Evolutionary conservation across 1,139 yeast species (phyloP).

Genomic region (Kazachstania sp.): DNA sequence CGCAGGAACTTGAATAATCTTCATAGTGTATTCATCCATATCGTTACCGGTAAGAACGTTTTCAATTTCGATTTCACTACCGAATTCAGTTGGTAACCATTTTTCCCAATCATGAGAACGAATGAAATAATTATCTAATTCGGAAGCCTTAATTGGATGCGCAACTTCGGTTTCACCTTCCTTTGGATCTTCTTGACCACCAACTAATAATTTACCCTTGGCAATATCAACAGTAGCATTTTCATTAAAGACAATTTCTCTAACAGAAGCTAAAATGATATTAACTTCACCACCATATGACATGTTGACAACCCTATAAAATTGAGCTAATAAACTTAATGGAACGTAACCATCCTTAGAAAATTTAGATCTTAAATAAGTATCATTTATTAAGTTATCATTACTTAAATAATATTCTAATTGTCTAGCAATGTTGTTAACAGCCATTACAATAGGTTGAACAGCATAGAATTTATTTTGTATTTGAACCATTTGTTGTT

Average conservation of each 20-base stretch:
- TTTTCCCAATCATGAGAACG: slow-evolving; percentile 26
- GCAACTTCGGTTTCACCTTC: slow-evolving; percentile 8
- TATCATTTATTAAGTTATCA: slow-evolving; percentile 51
- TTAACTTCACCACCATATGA: slow-evolving; percentile 31
- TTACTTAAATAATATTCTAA: slow-evolving; percentile 82
- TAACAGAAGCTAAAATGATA: slow-evolving; percentile 29
- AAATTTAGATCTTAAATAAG: slow-evolving; percentile 25
- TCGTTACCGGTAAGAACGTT: slow-evolving; percentile 16
- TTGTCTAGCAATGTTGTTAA: slow-evolving; percentile 44
- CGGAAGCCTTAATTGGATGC: slow-evolving; percentile 4
- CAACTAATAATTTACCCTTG: slow-evolving; percentile 10
- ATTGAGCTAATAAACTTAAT: slow-evolving; percentile 25
- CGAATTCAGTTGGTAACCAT: slow-evolving; percentile 16
- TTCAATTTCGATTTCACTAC: slow-evolving; percentile 21
- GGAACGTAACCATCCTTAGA: slow-evolving; percentile 30
- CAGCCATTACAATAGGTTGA: slow-evolving; percentile 28
- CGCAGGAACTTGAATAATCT: slow-evolving; percentile 12
- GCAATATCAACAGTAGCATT: slow-evolving; percentile 28
- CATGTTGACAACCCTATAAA: slow-evolving; percentile 29
- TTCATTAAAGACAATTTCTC: slow-evolving; percentile 29
- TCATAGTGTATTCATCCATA: slow-evolving; percentile 19
- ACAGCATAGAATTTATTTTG: slow-evolving; percentile 12
- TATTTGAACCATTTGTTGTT: slow-evolving; percentile 14
- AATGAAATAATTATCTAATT: slow-evolving; percentile 20
- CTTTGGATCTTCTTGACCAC: slow-evolving; percentile 6